Base-by-base conservation (phyloP, 345 rosid species). In the Ceriops zippeliana region DNA sequence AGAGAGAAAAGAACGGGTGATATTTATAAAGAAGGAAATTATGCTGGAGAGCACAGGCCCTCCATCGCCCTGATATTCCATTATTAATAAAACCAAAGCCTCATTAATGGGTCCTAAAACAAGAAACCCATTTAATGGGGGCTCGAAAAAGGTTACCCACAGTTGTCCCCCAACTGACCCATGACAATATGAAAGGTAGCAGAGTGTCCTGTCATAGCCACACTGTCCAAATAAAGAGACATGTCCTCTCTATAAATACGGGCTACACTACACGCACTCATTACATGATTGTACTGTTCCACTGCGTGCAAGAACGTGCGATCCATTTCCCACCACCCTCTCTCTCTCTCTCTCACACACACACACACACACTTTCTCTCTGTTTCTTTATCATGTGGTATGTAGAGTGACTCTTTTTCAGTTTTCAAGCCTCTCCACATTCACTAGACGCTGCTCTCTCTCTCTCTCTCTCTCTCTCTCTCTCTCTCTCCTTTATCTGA, bases 221-320 rank as follows among this genome's bases (percentile, higher is more conserved):
- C 20, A 30, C 58, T 54, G 58, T 10, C 13, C 30, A 64, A 7
- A 24, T 2, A 26, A 16, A 46, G 66, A 16, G 34, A 19, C 38
- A 49, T 27, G 37, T 51, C 21, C 42, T 52, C 60, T 66, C 60
- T 52, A 34, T 34, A 66, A 66, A 31, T 66, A 27, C 70, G 49
- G 49, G 70, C 49, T 52, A n/a, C 21, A 10, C 49, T 42, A 3
- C 49, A 3, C 49, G 24, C 37, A 13, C 21, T 24, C 61, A 62
- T 17, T 34, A 60, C 61, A 53, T 34, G 35, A 62, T 27, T 17
- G 38, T 31, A 75, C 80, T 81, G 78, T 81, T 75, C 21, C 72
- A 38, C 61, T 72, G 68, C 78, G 77, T 78, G 79, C 27, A 51
- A 75, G 67, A 76, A 69, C 77, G 76, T 68, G 77, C 70, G 24